Base-by-base conservation (phyloP, 2,329 filamentous ascomycete species). In the Fulvia fulva region DNA sequence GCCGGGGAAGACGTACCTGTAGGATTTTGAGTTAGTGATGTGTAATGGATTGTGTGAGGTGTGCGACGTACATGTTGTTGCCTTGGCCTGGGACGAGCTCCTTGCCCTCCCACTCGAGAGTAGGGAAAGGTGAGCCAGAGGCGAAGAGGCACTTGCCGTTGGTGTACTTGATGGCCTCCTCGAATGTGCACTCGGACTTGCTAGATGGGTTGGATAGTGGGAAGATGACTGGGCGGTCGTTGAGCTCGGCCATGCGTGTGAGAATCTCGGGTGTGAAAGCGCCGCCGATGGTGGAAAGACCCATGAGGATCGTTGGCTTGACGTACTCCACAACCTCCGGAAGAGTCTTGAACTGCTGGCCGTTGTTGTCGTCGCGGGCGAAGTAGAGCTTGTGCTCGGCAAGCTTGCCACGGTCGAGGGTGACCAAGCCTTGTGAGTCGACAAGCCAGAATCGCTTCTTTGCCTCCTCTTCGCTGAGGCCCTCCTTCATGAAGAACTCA, bases 171-270 rank as follows among this genome's bases (percentile, higher is more conserved):
- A 97, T 83, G 16, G 94, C 94, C 72, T 94, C 89, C 80, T 97
- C 92, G 70, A 95, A 97, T 16, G 91, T 96, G 80, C 94, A 97
- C 79, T 99, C 94, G 8, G 93, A 95, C 81, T 97, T 97, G 77
- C 88, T 92, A 53, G 92, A 87, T 51, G 94, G 94, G 80, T 99
- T 97, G 76, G 90, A 96, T 45, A 99, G 87, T 55, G 93, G 93
- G 85, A 99, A 97, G 70, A 81, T 77, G 71, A 81, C 76, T 62
- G 94, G 92, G 63, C 85, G 82, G 63, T 91, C 85, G 75, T 91
- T 91, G 56, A 81, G 65, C 65, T 75, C 72, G 43, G 77, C 79
- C 78, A 81, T 81, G 62, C 75, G 75, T 58, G 87, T 84, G 60
- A 99, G 81, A 60, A 96, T 88, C 19, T 88, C 83, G 71, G 94